phyloP scores from a whole-genome alignment of 139 green algal genomes.

The Pleodorina starrii region DNA sequence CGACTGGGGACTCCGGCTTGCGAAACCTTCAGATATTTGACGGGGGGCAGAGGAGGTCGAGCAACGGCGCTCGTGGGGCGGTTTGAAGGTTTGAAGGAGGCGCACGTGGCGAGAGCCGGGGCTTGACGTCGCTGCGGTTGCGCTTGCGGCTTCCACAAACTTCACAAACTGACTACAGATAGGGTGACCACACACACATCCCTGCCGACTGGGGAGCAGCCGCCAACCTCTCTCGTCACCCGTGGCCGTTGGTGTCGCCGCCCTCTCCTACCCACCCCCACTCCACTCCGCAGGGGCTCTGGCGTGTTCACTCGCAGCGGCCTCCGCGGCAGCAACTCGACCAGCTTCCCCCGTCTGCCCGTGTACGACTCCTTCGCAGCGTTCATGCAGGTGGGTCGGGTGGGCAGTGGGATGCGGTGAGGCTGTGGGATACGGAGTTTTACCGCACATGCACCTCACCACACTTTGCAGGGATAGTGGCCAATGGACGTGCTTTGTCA shows the following conservation, averaged over 20 bases:
- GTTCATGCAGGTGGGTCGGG: slow-evolving; percentile 25
- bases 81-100: neutral
- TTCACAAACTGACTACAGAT: no score
- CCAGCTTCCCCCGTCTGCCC: slow-evolving; percentile 16
- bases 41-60: neutral
- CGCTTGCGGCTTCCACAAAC: neutral
- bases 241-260: neutral
- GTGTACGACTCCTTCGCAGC: neutral
- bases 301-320: slow-evolving; percentile 32
- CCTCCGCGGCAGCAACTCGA: slow-evolving; percentile 32
- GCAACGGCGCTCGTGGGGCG: neutral
- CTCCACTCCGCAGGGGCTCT: neutral
- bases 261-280: no score
- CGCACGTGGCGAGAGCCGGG: neutral
- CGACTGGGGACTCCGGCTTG: no score
- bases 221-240: neutral
- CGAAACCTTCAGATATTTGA: no score
- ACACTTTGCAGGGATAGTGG: neutral
- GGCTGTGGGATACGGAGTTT: neutral
- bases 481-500: neutral
- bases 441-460: neutral
- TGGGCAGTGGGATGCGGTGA: neutral
- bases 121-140: neutral
- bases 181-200: neutral
- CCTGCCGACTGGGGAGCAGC: neutral